These are phyloP conservation scores for Mychonastes homosphaera DNA, from an alignment of 139 green algal species.

Conservation along the genomic window DNA sequence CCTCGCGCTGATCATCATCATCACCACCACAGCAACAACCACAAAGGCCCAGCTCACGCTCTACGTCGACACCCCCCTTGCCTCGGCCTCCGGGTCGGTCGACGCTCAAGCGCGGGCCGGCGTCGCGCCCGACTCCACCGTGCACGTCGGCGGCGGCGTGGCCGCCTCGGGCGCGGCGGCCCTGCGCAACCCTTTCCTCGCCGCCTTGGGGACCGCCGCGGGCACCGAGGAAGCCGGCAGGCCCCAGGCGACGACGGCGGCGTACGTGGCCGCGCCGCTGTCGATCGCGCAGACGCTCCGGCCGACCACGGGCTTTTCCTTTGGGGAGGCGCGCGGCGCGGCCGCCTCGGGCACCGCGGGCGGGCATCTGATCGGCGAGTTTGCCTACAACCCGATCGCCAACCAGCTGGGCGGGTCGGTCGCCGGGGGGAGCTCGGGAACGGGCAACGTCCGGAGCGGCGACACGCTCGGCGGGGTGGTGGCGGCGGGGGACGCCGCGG, in stretches of 20 bases:
- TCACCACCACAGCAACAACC: too few relatives aligned
- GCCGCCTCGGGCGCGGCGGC: background rate
- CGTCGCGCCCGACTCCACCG: constrained; percentile 7
- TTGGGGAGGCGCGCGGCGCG: constrained; percentile 3
- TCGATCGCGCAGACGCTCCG: constrained; percentile 9
- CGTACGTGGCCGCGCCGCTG: constrained; percentile 8
- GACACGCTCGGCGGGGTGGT: background rate
- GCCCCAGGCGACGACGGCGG: background rate
- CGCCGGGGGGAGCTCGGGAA: constrained; percentile 1
- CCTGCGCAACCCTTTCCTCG: constrained; percentile 1
- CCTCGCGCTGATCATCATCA: too few relatives aligned
- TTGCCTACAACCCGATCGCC: constrained; percentile 20
- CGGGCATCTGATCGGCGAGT: constrained; percentile 4
- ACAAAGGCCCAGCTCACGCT: too few relatives aligned
- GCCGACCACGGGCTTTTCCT: constrained; percentile 5
- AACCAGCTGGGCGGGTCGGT: constrained; percentile 17
- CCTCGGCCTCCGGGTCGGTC: too few relatives aligned
- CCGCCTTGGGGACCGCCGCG: background rate
- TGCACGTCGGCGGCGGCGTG: background rate
- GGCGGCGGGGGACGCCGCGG: background rate
- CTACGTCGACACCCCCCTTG: too few relatives aligned
- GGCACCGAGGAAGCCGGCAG: constrained; percentile 11
- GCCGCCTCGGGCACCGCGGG: background rate
- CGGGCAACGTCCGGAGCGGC: background rate
- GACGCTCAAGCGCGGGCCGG: too few relatives aligned